Evolutionary conservation across 805 yeast species (phyloP), one percentile per base, ranked within the genome.

Genomic region (Metschnikowia baotianmanensis): DNA sequence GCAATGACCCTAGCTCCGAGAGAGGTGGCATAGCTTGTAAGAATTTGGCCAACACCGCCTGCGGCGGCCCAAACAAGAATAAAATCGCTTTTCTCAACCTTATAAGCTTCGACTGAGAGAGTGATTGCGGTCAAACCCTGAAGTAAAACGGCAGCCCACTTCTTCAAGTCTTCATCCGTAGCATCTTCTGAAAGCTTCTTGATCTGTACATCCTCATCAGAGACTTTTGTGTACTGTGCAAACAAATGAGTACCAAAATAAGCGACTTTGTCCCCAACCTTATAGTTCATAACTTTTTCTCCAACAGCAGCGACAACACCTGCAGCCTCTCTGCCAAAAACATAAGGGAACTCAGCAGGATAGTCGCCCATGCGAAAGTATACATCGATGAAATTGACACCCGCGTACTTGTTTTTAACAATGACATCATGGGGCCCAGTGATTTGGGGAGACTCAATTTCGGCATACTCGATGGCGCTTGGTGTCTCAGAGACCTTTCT

Each of bases 41-140:
- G n/a, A n/a, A n/a, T n/a, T n/a, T n/a, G n/a, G n/a, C n/a, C n/a
- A 67, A 86, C 91, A 41, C 97, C 96, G 33, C 97, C 97, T 3
- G 97, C 96, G 6, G 96, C 96, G 3, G 97, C 97, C 68, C 89
- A 87, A 19, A 87, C 81, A 34, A 90, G 70, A 31, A 84, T 75
- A 51, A 63, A 74, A 43, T 91, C 96, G 38, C 80, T 90, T 57
- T 75, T 67, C 52, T 86, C 59, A 27, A 86, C 84, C 1, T 70
- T 55, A 56, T 85, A 78, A 2, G 93, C 76, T 47, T 85, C 88
- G 25, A 71, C 65, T 34, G 78, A 64, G 44, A 90, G 79, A 1
- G 91, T 76, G 52, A 84, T 61, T 2, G 91, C 93, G 6, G 97
- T 90, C 46, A 88, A 66, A 1, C 88, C 93, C 61, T 86, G 91